Percentiles rank a stretch among this genome's conserved stretches.
These are phyloP conservation scores for Pseudocercospora pini-densiflorae DNA, from an alignment of 2,329 filamentous ascomycete species.

Conservation along the genomic window DNA sequence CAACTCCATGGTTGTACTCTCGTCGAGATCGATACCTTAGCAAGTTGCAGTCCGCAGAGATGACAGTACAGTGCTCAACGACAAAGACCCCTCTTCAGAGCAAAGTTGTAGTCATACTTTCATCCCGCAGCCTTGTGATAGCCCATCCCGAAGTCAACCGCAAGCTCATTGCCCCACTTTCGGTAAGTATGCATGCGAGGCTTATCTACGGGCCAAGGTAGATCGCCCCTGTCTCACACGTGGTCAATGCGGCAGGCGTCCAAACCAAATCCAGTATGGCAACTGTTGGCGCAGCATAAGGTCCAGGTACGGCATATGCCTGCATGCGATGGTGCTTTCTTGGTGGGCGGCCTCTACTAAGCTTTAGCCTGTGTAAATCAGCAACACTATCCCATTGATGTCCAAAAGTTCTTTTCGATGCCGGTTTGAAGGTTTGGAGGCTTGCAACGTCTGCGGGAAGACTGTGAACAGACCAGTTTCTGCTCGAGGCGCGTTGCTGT, in stretches of 20 bases:
- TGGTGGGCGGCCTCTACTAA: background rate
- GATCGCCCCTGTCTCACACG: background rate
- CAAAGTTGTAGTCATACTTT: background rate
- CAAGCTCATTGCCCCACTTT: background rate
- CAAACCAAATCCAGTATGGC: background rate
- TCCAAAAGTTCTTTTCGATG: no score
- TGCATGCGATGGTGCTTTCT: background rate
- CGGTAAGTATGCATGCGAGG: no score
- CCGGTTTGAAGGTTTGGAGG: no score
- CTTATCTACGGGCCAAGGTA: no score
- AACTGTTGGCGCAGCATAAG: background rate
- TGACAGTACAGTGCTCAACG: background rate
- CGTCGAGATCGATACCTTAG: background rate
- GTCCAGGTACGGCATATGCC: background rate
- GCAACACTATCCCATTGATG: no score
- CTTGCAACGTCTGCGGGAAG: no score
- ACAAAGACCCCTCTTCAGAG: background rate
- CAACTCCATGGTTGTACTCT: conserved; percentile 5
- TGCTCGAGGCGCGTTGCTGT: no score
- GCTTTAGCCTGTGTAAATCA: background rate
- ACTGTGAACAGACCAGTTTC: no score
- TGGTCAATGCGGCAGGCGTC: background rate
- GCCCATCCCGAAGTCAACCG: background rate
- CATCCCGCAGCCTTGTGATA: background rate
- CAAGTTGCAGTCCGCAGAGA: background rate